phyloP scores from a whole-genome alignment of 2,329 filamentous ascomycete genomes.

The Sporothrix pseudoabietina region DNA sequence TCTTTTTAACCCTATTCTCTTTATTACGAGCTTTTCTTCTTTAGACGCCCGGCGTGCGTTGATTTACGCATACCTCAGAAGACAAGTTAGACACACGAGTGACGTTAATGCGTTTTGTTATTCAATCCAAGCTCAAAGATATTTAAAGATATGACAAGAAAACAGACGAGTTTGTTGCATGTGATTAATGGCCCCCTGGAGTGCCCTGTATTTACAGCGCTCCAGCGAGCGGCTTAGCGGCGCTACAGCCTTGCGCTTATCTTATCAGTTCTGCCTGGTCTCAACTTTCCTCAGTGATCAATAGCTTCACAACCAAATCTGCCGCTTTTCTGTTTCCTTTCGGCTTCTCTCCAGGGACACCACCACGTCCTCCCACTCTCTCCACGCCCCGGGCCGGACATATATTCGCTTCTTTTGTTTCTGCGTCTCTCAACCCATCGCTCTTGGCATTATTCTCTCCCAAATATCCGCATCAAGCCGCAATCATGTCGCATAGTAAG shows the following conservation, averaged over 20 bases:
- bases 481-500: conserved; percentile 52
- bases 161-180: background rate
- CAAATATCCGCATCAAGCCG: background rate
- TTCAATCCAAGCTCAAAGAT: background rate
- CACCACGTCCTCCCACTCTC: background rate
- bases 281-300: background rate
- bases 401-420: conserved; percentile 11
- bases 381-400: conserved; percentile 11
- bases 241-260: conserved; percentile 12
- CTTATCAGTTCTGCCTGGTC: conserved; percentile 12
- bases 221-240: background rate
- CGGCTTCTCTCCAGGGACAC: conserved; percentile 22
- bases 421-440: background rate
- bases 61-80: conserved; percentile 1
- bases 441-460: background rate
- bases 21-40: background rate
- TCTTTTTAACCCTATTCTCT: background rate
- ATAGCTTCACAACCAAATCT: background rate
- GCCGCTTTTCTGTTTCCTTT: conserved; percentile 15
- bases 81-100: conserved; percentile 23
- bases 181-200: background rate
- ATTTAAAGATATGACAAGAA: background rate
- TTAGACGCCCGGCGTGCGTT: conserved; percentile 18
- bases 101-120: background rate
- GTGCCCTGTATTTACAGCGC: background rate